Percentiles rank a stretch among this genome's conserved stretches.
Evolutionary conservation across 1,284 basidiomycete species (phyloP).

Genomic region (Xanthoconium separans): DNA sequence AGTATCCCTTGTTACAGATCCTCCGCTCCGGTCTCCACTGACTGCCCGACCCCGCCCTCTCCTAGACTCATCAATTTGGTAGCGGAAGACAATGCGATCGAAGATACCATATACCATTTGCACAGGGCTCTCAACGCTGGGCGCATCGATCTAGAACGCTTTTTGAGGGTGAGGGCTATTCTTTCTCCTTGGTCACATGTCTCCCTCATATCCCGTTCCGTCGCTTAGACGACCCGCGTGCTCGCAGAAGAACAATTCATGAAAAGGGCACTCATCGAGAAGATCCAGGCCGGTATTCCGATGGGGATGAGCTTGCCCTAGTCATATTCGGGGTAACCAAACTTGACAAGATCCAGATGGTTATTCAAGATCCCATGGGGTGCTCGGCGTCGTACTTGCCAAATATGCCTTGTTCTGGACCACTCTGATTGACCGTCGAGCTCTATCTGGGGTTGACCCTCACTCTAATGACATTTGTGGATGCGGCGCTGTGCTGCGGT

Average conservation of each 20-base stretch:
- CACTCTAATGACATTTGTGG: conserved; percentile 14
- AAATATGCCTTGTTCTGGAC: conserved; percentile 38
- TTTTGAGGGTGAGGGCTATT: conserved; percentile 70
- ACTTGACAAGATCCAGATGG: conserved; percentile 28
- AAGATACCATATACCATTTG: conserved; percentile 97
- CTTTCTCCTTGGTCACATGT: conserved; percentile 22
- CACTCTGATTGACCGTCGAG: conserved; percentile 23
- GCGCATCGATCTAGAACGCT: conserved; percentile 88
- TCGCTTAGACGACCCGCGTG: conserved; percentile 72
- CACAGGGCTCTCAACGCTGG: conserved; percentile 92
- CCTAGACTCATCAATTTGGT: conserved; percentile 88
- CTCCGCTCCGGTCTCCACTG: conserved; percentile 10
- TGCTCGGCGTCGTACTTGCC: conserved; percentile 41
- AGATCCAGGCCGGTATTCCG: conserved; percentile 73
- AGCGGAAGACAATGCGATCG: conserved; percentile 98
- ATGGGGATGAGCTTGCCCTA: conserved; percentile 43
- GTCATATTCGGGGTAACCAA: conserved; percentile 33
- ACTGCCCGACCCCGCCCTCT: conserved; percentile 2
- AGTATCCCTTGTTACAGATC: conserved; percentile 34
- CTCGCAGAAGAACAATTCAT: conserved; percentile 94
- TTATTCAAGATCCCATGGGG: conserved; percentile 26
- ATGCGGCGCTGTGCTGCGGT: conserved; percentile 26
- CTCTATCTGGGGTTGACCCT: conserved; percentile 26
- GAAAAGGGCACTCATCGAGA: conserved; percentile 88
- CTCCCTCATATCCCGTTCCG: conserved; percentile 20